Evolutionary conservation across 768 basidiomycete species (phyloP).

Genomic region (Lactarius sanguifluus): DNA sequence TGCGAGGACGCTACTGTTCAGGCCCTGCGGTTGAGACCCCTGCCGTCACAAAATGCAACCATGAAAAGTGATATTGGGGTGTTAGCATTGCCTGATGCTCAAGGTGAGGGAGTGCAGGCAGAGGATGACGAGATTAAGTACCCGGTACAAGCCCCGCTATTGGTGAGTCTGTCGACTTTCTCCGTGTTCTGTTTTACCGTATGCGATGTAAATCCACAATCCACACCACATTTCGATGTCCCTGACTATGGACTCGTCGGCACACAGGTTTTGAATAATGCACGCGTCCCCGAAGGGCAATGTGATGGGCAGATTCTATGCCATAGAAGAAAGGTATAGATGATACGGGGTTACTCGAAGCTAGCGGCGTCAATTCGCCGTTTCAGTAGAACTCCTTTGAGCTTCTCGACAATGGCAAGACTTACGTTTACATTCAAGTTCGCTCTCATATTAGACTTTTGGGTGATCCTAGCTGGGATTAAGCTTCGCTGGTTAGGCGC

Average conservation of each 20-base stretch:
- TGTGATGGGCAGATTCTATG: slow-evolving; percentile 32
- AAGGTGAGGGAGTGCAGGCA: too few relatives aligned
- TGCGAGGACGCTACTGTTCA: slow-evolving; percentile 53
- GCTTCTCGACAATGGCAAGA: slow-evolving; percentile 22
- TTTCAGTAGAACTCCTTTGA: slow-evolving; percentile 18
- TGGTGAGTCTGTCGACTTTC: slow-evolving; percentile 37
- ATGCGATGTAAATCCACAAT: slow-evolving; percentile 39
- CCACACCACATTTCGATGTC: slow-evolving; percentile 48
- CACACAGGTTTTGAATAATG: slow-evolving; percentile 37
- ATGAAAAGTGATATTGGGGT: too few relatives aligned
- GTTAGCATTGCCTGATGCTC: too few relatives aligned
- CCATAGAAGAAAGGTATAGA: slow-evolving; percentile 19
- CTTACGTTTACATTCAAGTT: too few relatives aligned
- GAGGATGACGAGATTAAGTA: slow-evolving; percentile 55
- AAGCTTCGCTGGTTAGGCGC: background rate
- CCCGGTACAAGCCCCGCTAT: slow-evolving; percentile 43
- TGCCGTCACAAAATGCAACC: too few relatives aligned
- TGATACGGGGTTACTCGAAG: slow-evolving; percentile 18
- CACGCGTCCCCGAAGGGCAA: slow-evolving; percentile 41
- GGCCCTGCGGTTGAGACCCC: slow-evolving; percentile 65
- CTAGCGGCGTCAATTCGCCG: slow-evolving; percentile 18
- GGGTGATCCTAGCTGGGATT: slow-evolving; percentile 2
- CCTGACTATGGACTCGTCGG: slow-evolving; percentile 51
- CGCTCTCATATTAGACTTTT: background rate
- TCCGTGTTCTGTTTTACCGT: background rate